Conservation (phyloP, 495 filamentous ascomycete species). For the Neurospora sp. region DNA sequence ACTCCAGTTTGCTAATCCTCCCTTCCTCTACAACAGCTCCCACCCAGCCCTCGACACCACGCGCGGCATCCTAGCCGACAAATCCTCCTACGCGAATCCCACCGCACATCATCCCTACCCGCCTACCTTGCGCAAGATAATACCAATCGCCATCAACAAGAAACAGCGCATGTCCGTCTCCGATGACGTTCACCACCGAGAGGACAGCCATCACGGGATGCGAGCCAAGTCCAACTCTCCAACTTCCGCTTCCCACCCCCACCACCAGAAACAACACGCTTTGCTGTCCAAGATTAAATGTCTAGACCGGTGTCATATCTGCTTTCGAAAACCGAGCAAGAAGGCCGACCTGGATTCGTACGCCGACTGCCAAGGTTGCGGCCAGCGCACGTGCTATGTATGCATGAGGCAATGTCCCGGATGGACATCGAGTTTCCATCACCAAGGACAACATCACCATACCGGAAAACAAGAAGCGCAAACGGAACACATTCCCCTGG, state of each 20-base stretch:
- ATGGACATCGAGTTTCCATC: slow-evolving; percentile 15
- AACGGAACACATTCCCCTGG: neutral
- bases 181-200: slow-evolving; percentile 6
- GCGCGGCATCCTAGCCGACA: slow-evolving; percentile 4
- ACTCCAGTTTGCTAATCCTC: neutral
- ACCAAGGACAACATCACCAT: neutral
- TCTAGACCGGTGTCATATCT: slow-evolving; percentile 38
- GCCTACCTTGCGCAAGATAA: slow-evolving; percentile 18
- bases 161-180: slow-evolving; percentile 10
- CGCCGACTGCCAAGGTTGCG: slow-evolving; percentile 36
- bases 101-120: slow-evolving; percentile 6
- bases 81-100: slow-evolving; percentile 6
- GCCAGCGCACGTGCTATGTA: slow-evolving; percentile 36
- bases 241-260: slow-evolving; percentile 1
- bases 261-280: neutral
- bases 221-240: neutral
- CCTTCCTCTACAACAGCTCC: slow-evolving; percentile 5
- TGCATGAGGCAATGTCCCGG: slow-evolving; percentile 38
- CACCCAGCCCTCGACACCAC: slow-evolving; percentile 5
- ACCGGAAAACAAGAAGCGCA: neutral
- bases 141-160: slow-evolving; percentile 27
- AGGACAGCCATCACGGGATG: neutral
- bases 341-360: slow-evolving; percentile 40
- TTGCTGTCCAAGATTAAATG: neutral
- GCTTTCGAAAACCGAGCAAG: slow-evolving; percentile 36